A percentile compares a stretch with the other conserved stretches of the same genome.
These are phyloP conservation scores for Neodidymelliopsis sp. DNA, from an alignment of 2,329 filamentous ascomycete species.

Conservation along the genomic window DNA sequence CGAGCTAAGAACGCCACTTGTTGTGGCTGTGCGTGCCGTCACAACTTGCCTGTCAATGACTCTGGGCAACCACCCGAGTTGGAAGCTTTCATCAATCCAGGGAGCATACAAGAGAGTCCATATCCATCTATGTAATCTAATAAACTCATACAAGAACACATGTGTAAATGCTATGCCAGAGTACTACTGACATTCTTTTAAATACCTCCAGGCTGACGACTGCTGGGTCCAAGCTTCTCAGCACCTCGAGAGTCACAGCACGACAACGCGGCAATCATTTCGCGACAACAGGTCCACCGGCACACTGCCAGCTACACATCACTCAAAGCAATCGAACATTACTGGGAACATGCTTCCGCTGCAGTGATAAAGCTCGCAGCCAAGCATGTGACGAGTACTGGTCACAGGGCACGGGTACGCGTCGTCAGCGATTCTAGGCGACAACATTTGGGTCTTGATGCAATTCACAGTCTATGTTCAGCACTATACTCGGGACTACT, in stretches of 20 bases:
- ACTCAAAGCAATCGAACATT: neutral
- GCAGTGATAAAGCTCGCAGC: neutral
- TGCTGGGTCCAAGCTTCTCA: no score
- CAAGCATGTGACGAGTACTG: conserved; percentile 27
- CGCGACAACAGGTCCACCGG: no score
- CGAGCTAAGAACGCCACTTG: conserved; percentile 19
- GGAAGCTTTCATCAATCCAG: no score
- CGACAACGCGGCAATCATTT: no score
- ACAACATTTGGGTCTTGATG: conserved; percentile 36
- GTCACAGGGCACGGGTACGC: conserved; percentile 40
- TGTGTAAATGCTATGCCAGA: no score
- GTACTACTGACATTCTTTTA: no score
- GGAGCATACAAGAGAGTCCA: no score
- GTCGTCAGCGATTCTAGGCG: conserved; percentile 47
- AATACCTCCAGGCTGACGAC: no score
- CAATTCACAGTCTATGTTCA: conserved; percentile 39
- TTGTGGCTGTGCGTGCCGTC: conserved; percentile 14
- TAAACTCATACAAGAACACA: no score
- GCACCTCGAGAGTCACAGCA: no score
- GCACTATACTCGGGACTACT: conserved; percentile 32
- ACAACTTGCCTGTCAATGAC: neutral
- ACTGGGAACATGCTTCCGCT: neutral
- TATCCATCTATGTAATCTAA: no score
- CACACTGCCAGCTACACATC: neutral
- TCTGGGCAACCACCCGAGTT: no score